Evolutionary conservation across 441 rosid species (phyloP), one percentile per base, ranked within the genome.

Genomic region (Adansonia gregorii): DNA sequence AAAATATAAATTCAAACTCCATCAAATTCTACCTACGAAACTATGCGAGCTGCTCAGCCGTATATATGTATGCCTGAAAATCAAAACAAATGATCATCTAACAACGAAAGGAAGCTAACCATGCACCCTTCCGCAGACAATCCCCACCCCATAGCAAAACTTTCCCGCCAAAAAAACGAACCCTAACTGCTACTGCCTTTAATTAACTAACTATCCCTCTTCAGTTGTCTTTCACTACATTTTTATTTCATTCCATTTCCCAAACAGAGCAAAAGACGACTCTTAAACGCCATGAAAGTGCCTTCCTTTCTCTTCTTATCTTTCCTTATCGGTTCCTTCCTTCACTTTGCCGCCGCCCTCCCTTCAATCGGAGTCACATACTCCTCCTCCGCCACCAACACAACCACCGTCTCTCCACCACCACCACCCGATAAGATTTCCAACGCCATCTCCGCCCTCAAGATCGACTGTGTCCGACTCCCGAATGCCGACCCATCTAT

Each of bases 291-390:
- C 59, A 70, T 61, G 64, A 61, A 66, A 35, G 24, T 46, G 22
- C 22, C 64, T 80, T 78, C 67, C 56, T 74, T 67, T 67, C 78
- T 78, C 24, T 65, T 59, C 80, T 66, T 73, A 75, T 59, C 46
- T 55, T 58, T 55, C 69, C 1, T n/a, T 6, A 7, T 41, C 52
- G 15, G 61, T 22, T 77, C 76, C 69, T 64, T 76, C 41, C 10
- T 82, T 74, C 61, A 56, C 61, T 51, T 59, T 68, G 66, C 39
- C 63, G 17, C 81, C 75, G 9, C 89, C 58, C 72, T 80, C 35
- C 69, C 91, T 58, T 79, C 80, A 70, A 75, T 90, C 78, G 92
- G 94, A 60, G 85, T 90, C 66, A 90, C 92, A 52, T 85, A 84
- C 86, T 59, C 85, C 8, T 56, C 82, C 27, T 22, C 86, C 0